Evolutionary conservation across 768 basidiomycete genomes (phyloP), one percentile per base, ranked within the genome.

Genomic region (Collybia nuda): DNA sequence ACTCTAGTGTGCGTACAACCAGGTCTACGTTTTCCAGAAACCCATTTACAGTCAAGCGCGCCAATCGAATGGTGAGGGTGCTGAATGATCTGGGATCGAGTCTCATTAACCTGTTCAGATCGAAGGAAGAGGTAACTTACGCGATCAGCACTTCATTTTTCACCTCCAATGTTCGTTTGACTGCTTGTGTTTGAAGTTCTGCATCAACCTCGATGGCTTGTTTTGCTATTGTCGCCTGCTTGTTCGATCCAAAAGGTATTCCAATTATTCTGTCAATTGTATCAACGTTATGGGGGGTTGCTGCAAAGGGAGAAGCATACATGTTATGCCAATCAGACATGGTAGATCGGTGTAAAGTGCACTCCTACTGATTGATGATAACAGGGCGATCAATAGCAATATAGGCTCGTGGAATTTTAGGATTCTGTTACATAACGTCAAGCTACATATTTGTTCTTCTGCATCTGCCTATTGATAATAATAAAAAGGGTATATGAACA

Each of bases 1-100:
- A 84, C 41, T 81, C 80, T 53, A 97, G 75, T 17, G 93, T 95
- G 36, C 90, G 84, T 11, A 86, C 78, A 42, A 95, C 82, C 29
- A 97, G 76, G 62, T 95, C 91, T 26, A 93, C 78, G 59, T 93
- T 94, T 63, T 96, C 93, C 41, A 97, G 75, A 68, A 90, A 95
- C 12, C 85, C 85, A 58, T 97, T 97, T 43, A 88, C 76, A 0
- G 87, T 82, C 42, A 97, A 75, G 49, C 94, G 81, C 2, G 91
- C 86, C n/a, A 96, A 71, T 29, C 94, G 85, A 52, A 95, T 75
- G 0, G 93, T 97, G 47, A 91, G 70, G 0, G 89, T 90, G 19
- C 76, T 78, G 67, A 88, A 90, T 12, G 76, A 85, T 47, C 91
- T 92, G 55, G 12, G 40, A 43, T 40, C 15, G 19, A 32, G 19